A percentile compares a stretch with the other conserved stretches of the same genome.
These are phyloP conservation scores for Coriolopsis trogii DNA, from an alignment of 1,284 basidiomycete genomes.

Conservation along the genomic window DNA sequence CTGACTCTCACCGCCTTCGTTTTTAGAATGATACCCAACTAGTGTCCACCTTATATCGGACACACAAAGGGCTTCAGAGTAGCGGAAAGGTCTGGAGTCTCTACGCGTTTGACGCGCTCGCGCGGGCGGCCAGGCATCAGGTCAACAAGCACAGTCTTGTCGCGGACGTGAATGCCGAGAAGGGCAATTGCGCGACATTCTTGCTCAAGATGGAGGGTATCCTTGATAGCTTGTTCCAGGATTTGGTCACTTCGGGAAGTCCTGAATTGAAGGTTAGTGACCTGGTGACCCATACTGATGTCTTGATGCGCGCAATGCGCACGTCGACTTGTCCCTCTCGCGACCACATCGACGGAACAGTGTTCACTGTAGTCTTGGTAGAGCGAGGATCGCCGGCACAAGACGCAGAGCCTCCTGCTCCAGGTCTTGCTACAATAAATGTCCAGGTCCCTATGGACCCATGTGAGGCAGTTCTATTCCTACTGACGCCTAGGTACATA, in stretches of 20 bases:
- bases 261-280: constrained; percentile 83
- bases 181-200: constrained; percentile 81
- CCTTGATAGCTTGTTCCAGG: constrained; percentile 81
- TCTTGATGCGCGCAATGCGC: too few relatives aligned
- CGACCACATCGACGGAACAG: too few relatives aligned
- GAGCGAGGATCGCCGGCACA: too few relatives aligned
- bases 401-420: too few relatives aligned
- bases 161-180: constrained; percentile 54
- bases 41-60: constrained; percentile 82
- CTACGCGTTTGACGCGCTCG: constrained; percentile 89
- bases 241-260: constrained; percentile 67
- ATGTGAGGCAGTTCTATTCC: too few relatives aligned
- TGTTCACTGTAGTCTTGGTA: too few relatives aligned
- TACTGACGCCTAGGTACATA: not conserved
- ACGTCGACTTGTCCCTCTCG: too few relatives aligned
- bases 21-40: constrained; percentile 79
- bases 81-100: constrained; percentile 79
- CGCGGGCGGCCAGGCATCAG: constrained; percentile 76
- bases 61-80: constrained; percentile 75
- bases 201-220: constrained; percentile 85
- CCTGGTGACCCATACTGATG: constrained; percentile 13
- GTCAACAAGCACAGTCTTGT: constrained; percentile 65
- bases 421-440: too few relatives aligned
- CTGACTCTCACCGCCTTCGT: not conserved
- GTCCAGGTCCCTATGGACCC: too few relatives aligned